Evolutionary conservation across 176 grass and related monocot species (phyloP).

Genomic region (Musa itinerans): DNA sequence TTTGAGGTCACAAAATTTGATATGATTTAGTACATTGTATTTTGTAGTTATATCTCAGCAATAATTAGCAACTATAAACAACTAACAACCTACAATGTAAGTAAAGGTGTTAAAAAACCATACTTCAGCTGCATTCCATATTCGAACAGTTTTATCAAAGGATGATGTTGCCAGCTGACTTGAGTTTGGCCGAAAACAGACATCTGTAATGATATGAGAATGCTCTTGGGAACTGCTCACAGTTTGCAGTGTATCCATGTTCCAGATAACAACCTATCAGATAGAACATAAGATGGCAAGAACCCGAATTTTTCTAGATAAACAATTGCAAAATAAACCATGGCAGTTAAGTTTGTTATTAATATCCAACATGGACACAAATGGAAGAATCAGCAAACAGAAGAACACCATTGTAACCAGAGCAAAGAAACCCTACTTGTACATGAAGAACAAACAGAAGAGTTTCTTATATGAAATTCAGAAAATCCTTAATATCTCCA

Average conservation of each 20-base stretch:
- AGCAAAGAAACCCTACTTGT: background rate
- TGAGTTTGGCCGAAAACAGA: slow-evolving; percentile 68
- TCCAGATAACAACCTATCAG: slow-evolving; percentile 63
- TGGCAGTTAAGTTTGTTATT: background rate
- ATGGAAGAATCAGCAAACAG: background rate
- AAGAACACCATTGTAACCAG: background rate
- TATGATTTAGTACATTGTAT: background rate
- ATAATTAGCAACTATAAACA: no score
- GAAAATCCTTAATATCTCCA: background rate
- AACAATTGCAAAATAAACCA: background rate
- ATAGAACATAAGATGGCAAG: slow-evolving; percentile 14
- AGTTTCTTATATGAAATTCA: background rate
- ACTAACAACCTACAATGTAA: slow-evolving; percentile 4
- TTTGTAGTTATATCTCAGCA: background rate
- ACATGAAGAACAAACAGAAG: background rate
- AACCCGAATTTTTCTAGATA: background rate
- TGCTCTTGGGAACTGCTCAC: slow-evolving; percentile 58
- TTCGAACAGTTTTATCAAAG: slow-evolving; percentile 60
- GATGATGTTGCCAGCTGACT: slow-evolving; percentile 79
- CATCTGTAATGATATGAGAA: slow-evolving; percentile 57
- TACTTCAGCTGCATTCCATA: slow-evolving; percentile 66
- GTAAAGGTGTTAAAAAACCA: background rate
- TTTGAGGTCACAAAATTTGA: background rate
- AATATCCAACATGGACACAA: background rate
- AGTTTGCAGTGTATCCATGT: slow-evolving; percentile 57